Evolutionary conservation across 148 eudicot genomes (phyloP).

Genomic region (Rhododendron simsii): DNA sequence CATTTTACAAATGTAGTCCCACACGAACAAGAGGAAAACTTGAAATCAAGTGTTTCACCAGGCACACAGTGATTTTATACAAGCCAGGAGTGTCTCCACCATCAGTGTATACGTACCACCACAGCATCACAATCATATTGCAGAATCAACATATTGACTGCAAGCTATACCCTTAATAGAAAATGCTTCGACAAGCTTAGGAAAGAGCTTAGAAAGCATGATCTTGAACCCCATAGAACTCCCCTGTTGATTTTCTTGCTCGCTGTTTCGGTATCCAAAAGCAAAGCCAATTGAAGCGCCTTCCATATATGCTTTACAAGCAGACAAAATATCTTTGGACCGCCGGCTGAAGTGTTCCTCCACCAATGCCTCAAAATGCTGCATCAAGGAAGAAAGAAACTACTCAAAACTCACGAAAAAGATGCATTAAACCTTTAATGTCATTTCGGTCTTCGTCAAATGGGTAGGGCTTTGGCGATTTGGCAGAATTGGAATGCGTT

Average conservation of each 20-base stretch:
- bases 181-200: constrained; percentile 81
- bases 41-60: not conserved
- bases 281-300: constrained; percentile 61
- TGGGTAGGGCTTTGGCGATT: not conserved
- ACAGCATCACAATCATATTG: constrained; percentile 5
- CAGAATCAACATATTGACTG: constrained; percentile 27
- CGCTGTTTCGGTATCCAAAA: constrained; percentile 17
- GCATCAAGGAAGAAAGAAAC: constrained; percentile 13
- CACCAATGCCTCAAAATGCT: constrained; percentile 84
- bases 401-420: not conserved
- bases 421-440: not conserved
- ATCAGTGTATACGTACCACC: not conserved
- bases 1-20: not conserved
- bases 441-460: not conserved
- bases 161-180: constrained; percentile 61
- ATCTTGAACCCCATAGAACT: constrained; percentile 88
- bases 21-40: not conserved
- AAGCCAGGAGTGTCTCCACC: not conserved
- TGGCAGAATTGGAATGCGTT: not conserved
- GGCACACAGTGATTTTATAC: not conserved
- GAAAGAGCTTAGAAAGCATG: constrained; percentile 84
- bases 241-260: constrained; percentile 33
- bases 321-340: constrained; percentile 44
- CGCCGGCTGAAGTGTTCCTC: constrained; percentile 62
- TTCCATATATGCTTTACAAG: constrained; percentile 83